A percentile compares a stretch with the other conserved stretches of the same genome.
Evolutionary conservation across 2,329 filamentous ascomycete genomes (phyloP).

Genomic region (Exophiala alcalophila): DNA sequence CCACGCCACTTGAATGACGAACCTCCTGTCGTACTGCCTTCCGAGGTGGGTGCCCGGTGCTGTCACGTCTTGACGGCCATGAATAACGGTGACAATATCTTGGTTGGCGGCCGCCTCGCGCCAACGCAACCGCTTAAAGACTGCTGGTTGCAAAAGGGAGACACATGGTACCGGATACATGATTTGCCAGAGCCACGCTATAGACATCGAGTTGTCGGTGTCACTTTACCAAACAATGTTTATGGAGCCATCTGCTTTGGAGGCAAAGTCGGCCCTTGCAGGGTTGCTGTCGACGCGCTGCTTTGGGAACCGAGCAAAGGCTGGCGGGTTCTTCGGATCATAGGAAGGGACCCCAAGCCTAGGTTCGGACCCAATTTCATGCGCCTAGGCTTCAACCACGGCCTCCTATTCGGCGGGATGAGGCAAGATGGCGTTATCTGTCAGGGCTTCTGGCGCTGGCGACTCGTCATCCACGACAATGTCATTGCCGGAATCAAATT

Average conservation of each 20-base stretch:
- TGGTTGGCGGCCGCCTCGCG: slow-evolving; percentile 74
- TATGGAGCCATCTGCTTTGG: slow-evolving; percentile 58
- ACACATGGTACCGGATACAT: slow-evolving; percentile 62
- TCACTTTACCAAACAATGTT: slow-evolving; percentile 38
- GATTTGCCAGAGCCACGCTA: slow-evolving; percentile 67
- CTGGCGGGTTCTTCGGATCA: slow-evolving; percentile 48
- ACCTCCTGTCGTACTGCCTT: slow-evolving; percentile 45
- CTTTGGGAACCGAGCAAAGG: slow-evolving; percentile 53
- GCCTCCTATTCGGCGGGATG: slow-evolving; percentile 72
- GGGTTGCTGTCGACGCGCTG: slow-evolving; percentile 51
- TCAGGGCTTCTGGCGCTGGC: slow-evolving; percentile 66
- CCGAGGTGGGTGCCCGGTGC: slow-evolving; percentile 51
- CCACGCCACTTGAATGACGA: slow-evolving; percentile 18
- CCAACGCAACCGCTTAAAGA: slow-evolving; percentile 66
- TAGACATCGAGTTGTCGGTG: slow-evolving; percentile 63
- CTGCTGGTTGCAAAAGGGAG: slow-evolving; percentile 69
- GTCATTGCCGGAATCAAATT: slow-evolving; percentile 35
- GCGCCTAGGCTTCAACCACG: slow-evolving; percentile 45
- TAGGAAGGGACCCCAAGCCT: slow-evolving; percentile 42
- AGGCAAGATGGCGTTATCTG: slow-evolving; percentile 60
- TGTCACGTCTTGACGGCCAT: slow-evolving; percentile 74
- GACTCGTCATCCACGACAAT: slow-evolving; percentile 42
- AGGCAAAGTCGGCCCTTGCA: slow-evolving; percentile 55
- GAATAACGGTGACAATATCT: slow-evolving; percentile 56
- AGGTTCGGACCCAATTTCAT: slow-evolving; percentile 57